Base-by-base conservation (phyloP, 108 stramenopile species). In the Pseudonitzschia delicatissima region DNA sequence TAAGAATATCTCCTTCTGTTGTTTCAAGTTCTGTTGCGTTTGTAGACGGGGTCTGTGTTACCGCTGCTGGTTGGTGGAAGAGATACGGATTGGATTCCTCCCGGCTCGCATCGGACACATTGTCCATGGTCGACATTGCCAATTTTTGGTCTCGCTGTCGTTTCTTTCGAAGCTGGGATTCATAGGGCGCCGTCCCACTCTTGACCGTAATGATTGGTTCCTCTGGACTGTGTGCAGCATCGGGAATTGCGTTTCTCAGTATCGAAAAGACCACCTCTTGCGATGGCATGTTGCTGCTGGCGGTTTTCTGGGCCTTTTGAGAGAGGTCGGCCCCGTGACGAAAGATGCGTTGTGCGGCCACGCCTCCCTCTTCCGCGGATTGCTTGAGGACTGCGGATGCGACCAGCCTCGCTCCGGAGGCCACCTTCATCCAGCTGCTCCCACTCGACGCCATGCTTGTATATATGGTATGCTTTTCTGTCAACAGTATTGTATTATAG, bases 241-340 rank as follows among this genome's bases (percentile, higher is more conserved):
- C 44, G 18, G 61, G 61, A 15, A 62, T 21, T 4, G 39, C 26
- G 35, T 36, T 40, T 17, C 42, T 17, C 20, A 45, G 2, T n/a
- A 20, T 26, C 27, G 42, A 28, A 23, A 21, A 62, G 12, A 28
- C n/a, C 18, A 21, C 42, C 1, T 27, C 26, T 27, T 31, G 12
- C 29, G 53, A 28, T 13, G 15, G 11, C 44, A 12, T 12, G 15
- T 44, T 8, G 6, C n/a, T 27, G 9, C 28, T 36, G 35, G 35
- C 66, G 27, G 72, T 28, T 48, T 66, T 51, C 4, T 23, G 58
- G 4, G 72, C 72, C 44, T 37, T 59, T 2, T 40, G 45, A 3
- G 66, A 67, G 26, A 76, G 40, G 4, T 76, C 74, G 23, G 63
- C 28, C 6, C 74, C 74, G 62, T 76, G 74, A 45, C 57, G 45